Base-by-base conservation (phyloP, 2,329 filamentous ascomycete genomes). In the Penicillium digitatum region DNA sequence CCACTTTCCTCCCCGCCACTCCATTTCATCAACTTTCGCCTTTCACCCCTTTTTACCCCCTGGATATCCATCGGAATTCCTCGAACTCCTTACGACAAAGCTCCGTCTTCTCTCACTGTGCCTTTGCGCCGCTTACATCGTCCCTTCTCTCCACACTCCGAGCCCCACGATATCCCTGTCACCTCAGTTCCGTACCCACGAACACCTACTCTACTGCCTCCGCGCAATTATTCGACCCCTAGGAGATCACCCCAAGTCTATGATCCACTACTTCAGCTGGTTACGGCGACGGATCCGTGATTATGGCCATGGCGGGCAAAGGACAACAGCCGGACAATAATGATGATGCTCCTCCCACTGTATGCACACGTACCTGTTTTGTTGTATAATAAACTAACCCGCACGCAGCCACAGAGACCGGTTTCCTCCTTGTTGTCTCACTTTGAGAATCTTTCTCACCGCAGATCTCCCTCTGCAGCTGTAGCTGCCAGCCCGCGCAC, bases 361-460 rank as follows among this genome's bases (percentile, higher is more conserved):
- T 73, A 70, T 58, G 68, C 54, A 57, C 56, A 57, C 57, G 44
- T 57, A 57, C 49, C 56, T 52, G 26, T 38, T 38, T 46, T 50
- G 44, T 56, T 48, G 48, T 42, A 58, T 52, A 55, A 40, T 51
- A 31, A 50, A 57, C 58, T 66, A 46, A 58, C 50, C 50, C 46
- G 22, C 27, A 53, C 12, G 38, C 38, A 48, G 56, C 47, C 59
- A 47, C 60, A 78, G 74, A 75, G 71, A 68, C 76, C 77, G 4
- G 77, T 79, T 5, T 79, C 77, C 20, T 78, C 77, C 29, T 68
- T 79, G 20, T 68, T 76, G 43, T 79, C 77, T 29, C 76, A 79
- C 58, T 79, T 79, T 52, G 77, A 79, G 56, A 74, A 74, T 27
- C 72, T 79, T n/a, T 69, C 76, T 37, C 69, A 73, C 56, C 62